A percentile compares a stretch with the other conserved stretches of the same genome.
Conservation (phyloP, 805 yeast species). For the Candida chilensis region DNA sequence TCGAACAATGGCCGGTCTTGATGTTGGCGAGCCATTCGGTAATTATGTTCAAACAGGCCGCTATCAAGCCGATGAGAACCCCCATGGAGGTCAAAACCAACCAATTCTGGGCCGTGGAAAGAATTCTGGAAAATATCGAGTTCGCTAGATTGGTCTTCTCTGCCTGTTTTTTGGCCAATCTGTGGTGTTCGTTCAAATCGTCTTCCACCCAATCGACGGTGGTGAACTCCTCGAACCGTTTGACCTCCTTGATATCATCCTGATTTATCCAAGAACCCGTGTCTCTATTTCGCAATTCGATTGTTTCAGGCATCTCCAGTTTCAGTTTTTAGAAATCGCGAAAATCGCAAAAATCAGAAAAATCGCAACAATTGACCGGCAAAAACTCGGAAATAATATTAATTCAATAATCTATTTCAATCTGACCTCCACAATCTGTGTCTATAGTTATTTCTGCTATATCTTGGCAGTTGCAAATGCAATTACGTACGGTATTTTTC, state of each 20-base stretch:
- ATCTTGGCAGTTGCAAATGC: too few species aligned
- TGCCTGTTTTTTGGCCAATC: constrained; percentile 9
- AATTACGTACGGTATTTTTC: too few species aligned
- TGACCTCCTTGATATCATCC: constrained; percentile 23
- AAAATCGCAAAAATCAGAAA: too few species aligned
- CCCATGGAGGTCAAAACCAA: constrained; percentile 72
- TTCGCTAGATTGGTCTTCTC: constrained; percentile 1
- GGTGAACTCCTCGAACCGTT: constrained; percentile 47
- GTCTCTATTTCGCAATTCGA: constrained; percentile 13
- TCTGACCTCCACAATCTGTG: too few species aligned
- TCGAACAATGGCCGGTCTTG: constrained; percentile 69
- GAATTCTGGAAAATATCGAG: constrained; percentile 9
- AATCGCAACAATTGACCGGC: too few species aligned
- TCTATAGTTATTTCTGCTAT: too few species aligned
- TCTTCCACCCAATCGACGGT: constrained; percentile 72
- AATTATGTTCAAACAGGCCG: constrained; percentile 71
- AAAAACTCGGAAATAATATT: too few species aligned
- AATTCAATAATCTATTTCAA: too few species aligned
- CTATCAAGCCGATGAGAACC: constrained; percentile 66
- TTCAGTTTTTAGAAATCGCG: too few species aligned
- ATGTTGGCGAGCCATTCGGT: constrained; percentile 83
- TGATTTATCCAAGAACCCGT: constrained; percentile 31
- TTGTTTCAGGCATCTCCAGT: too few species aligned
- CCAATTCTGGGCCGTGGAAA: constrained; percentile 50
- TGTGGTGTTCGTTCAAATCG: constrained; percentile 36